These are phyloP conservation scores for Neoarthrinium moseri DNA, from an alignment of 2,329 filamentous ascomycete species.

Conservation along the genomic window DNA sequence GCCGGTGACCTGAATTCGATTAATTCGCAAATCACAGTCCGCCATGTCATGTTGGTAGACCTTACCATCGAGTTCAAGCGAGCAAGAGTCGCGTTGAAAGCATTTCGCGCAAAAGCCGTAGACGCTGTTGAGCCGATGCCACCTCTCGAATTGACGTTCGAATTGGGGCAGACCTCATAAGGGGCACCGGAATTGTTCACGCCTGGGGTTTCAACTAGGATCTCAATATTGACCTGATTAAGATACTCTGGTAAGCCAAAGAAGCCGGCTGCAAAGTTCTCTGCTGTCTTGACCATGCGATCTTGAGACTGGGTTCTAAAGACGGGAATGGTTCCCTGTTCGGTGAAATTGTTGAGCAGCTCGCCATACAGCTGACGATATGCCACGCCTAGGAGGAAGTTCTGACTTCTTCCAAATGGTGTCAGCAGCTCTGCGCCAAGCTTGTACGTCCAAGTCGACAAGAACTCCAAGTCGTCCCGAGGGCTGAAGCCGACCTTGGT, in stretches of 20 bases:
- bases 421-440: constrained; percentile 33
- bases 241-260: constrained; percentile 32
- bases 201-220: constrained; percentile 26
- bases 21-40: too few species aligned
- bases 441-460: constrained; percentile 32
- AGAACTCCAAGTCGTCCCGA: constrained; percentile 25
- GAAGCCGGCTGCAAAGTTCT: constrained; percentile 31
- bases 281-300: constrained; percentile 31
- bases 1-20: constrained; percentile 22
- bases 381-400: constrained; percentile 37
- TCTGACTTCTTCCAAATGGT: constrained; percentile 37
- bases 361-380: constrained; percentile 40
- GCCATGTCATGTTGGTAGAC: too few species aligned
- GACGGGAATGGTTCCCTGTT: constrained; percentile 34
- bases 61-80: constrained; percentile 26
- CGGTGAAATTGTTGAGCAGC: constrained; percentile 41
- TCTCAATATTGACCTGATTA: constrained; percentile 31
- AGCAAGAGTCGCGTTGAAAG: constrained; percentile 26
- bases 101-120: constrained; percentile 19
- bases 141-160: constrained; percentile 19
- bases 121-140: constrained; percentile 22
- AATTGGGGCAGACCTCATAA: constrained; percentile 26
- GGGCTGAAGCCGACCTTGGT: constrained; percentile 30
- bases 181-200: constrained; percentile 29
- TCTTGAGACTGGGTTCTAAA: constrained; percentile 31